phyloP scores from a whole-genome alignment of 2,329 filamentous ascomycete genomes.

The Colletotrichum magnum region DNA sequence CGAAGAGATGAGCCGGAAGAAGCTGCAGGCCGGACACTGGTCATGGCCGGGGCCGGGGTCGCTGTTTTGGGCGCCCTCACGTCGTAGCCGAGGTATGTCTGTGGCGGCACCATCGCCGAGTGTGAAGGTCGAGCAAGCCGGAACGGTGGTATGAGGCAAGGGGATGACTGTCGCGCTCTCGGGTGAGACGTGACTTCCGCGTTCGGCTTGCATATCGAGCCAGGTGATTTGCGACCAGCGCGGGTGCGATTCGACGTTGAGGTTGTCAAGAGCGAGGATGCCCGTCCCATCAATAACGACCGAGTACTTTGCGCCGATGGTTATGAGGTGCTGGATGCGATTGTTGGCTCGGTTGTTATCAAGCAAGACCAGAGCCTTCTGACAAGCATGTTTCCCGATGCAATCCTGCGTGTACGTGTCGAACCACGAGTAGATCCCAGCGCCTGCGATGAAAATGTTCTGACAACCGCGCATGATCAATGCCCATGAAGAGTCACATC shows the following conservation, averaged over 20 bases:
- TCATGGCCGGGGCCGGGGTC: too few species aligned
- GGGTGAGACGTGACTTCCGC: too few species aligned
- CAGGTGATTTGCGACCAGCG: slow-evolving; percentile 47
- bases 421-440: slow-evolving; percentile 48
- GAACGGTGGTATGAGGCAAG: too few species aligned
- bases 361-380: slow-evolving; percentile 44
- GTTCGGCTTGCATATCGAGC: slow-evolving; percentile 39
- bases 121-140: too few species aligned
- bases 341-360: slow-evolving; percentile 44
- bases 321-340: slow-evolving; percentile 47
- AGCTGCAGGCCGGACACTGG: too few species aligned
- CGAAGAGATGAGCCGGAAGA: too few species aligned
- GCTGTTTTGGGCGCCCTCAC: too few species aligned
- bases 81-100: too few species aligned
- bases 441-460: slow-evolving; percentile 44
- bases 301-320: slow-evolving; percentile 50
- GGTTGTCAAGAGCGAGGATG: slow-evolving; percentile 47
- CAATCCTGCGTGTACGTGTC: slow-evolving; percentile 42
- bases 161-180: too few species aligned
- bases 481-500: slow-evolving; percentile 46
- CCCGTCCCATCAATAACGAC: slow-evolving; percentile 44
- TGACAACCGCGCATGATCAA: slow-evolving; percentile 30
- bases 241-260: slow-evolving; percentile 47
- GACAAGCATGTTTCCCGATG: slow-evolving; percentile 41
- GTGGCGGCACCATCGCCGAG: too few species aligned